phyloP scores from a whole-genome alignment of 208 protist genomes.

The Crithidia sp. region DNA sequence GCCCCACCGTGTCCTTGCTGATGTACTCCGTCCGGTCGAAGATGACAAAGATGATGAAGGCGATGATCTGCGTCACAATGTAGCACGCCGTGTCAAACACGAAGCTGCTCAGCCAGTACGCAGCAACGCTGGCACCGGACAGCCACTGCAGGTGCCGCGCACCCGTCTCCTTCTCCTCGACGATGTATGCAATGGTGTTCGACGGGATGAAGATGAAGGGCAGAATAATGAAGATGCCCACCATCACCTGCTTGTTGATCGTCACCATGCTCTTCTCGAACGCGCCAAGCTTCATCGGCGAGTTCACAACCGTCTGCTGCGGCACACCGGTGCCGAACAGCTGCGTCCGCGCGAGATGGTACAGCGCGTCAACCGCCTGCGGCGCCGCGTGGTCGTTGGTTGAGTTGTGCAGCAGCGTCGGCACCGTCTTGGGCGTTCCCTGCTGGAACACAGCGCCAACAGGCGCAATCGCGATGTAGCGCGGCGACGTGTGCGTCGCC shows the following conservation, averaged over 20 bases:
- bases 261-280: constrained; percentile 59
- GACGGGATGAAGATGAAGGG: constrained; percentile 86
- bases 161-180: constrained; percentile 76
- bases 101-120: constrained; percentile 86
- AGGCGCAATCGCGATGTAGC: constrained; percentile 56
- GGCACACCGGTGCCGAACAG: constrained; percentile 40
- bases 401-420: constrained; percentile 72
- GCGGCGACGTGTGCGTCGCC: constrained; percentile 38
- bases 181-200: constrained; percentile 80
- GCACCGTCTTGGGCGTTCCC: constrained; percentile 19
- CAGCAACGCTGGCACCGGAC: constrained; percentile 61
- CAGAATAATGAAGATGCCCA: constrained; percentile 79
- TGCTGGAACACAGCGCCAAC: constrained; percentile 33
- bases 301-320: constrained; percentile 51
- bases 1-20: constrained; percentile 46
- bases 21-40: constrained; percentile 79
- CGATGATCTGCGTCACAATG: constrained; percentile 60
- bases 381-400: constrained; percentile 56
- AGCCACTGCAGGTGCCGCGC: constrained; percentile 86
- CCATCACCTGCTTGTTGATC: constrained; percentile 64
- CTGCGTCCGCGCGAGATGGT: constrained; percentile 57
- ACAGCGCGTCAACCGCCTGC: constrained; percentile 60
- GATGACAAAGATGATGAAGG: constrained; percentile 70
- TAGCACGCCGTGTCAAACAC: constrained; percentile 76
- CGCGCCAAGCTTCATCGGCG: constrained; percentile 66